Conservation (phyloP, 1,139 yeast genomes). For the Candida buenavistaensis region DNA sequence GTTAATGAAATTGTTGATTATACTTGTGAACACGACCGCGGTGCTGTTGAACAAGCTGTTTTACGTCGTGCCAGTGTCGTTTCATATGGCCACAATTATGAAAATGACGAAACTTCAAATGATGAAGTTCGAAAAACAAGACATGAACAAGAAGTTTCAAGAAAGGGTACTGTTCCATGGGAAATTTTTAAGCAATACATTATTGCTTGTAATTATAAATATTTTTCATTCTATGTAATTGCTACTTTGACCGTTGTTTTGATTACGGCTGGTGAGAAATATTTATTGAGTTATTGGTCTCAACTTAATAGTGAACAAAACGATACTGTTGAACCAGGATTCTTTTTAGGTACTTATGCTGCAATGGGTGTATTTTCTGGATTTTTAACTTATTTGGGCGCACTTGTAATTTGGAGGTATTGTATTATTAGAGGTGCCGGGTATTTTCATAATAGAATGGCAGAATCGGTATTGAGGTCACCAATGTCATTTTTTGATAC, state of each 20-base stretch:
- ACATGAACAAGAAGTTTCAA: conserved; percentile 29
- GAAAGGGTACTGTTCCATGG: conserved; percentile 36
- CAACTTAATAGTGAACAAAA: conserved; percentile 30
- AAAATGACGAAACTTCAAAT: conserved; percentile 16
- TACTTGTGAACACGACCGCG: conserved; percentile 28
- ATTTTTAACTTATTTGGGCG: conserved; percentile 26
- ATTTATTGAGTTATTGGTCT: conserved; percentile 40
- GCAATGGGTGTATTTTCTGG: conserved; percentile 29
- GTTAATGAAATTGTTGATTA: conserved; percentile 17
- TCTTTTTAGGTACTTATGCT: conserved; percentile 28
- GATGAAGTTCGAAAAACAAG: conserved; percentile 24
- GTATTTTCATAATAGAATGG: conserved; percentile 40
- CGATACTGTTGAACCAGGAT: conserved; percentile 19
- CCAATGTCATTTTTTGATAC: conserved; percentile 49
- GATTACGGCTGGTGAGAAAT: conserved; percentile 28
- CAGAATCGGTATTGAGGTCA: conserved; percentile 34
- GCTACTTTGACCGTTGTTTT: conserved; percentile 20
- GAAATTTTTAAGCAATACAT: conserved; percentile 32
- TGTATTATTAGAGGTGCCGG: conserved; percentile 34
- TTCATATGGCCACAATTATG: conserved; percentile 23
- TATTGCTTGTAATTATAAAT: conserved; percentile 34
- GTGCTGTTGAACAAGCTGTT: conserved; percentile 11
- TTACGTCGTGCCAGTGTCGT: conserved; percentile 23
- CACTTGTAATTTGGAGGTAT: conserved; percentile 33
- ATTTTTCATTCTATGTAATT: conserved; percentile 26